Conservation (phyloP, 257 asterid species). For the Striga asiatica region DNA sequence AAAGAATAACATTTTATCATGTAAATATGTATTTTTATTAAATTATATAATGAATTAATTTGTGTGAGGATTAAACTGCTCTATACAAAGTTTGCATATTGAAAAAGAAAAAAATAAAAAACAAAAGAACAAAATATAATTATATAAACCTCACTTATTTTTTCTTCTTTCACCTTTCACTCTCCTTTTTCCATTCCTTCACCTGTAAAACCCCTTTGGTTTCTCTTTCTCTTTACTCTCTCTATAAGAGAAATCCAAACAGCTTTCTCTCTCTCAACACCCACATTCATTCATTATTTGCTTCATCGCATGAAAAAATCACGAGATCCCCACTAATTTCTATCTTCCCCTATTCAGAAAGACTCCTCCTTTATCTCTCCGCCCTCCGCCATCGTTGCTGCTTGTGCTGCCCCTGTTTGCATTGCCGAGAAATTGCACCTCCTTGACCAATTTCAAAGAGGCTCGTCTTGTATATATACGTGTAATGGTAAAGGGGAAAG, state of each 20-base stretch:
- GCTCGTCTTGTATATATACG: not conserved
- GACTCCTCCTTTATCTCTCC: constrained; percentile 8
- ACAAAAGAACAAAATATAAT: not conserved
- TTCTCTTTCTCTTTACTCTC: constrained; percentile 15
- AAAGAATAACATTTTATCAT: too few species aligned
- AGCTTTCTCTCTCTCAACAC: constrained; percentile 22
- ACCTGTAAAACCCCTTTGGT: constrained; percentile 25
- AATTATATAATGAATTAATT: too few species aligned
- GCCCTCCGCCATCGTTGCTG: constrained; percentile 11
- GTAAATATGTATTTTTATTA: too few species aligned
- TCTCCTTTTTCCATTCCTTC: not conserved
- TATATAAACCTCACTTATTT: not conserved
- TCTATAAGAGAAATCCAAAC: constrained; percentile 12
- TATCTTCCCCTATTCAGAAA: constrained; percentile 12
- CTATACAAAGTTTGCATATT: too few species aligned
- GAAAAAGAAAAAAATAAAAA: not conserved
- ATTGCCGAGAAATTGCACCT: constrained; percentile 17
- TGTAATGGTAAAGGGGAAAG: too few species aligned
- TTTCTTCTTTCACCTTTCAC: constrained; percentile 7
- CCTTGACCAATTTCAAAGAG: not conserved
- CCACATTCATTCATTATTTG: constrained; percentile 44
- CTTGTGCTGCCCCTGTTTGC: constrained; percentile 9
- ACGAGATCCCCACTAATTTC: constrained; percentile 44
- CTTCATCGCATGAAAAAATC: constrained; percentile 29
- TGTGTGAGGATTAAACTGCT: too few species aligned